Evolutionary conservation across 176 grass and related monocot species (phyloP).

Genomic region (Rhynchospora tenuis): DNA sequence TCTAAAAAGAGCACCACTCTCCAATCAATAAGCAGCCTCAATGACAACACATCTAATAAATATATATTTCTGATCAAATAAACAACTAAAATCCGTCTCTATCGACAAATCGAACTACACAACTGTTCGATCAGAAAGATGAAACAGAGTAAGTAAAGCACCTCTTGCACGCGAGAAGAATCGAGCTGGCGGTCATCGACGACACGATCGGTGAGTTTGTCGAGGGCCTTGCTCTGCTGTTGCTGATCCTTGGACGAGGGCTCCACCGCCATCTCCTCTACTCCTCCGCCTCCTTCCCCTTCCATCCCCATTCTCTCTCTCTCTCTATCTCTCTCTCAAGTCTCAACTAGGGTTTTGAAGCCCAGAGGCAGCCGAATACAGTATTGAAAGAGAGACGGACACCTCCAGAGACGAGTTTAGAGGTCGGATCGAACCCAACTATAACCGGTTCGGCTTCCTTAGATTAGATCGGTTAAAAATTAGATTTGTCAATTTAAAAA

Average conservation of each 20-base stretch:
- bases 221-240: conserved; percentile 99
- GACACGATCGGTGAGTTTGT: conserved; percentile 94
- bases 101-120: background rate
- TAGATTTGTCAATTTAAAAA: too few relatives aligned
- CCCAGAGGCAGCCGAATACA: background rate
- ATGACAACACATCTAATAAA: too few relatives aligned
- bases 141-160: conserved; percentile 4
- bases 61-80: background rate
- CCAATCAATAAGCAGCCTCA: background rate
- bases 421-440: background rate
- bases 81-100: background rate
- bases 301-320: conserved; percentile 23
- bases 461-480: too few relatives aligned
- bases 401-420: background rate
- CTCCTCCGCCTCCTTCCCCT: conserved; percentile 38
- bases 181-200: conserved; percentile 98
- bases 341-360: conserved; percentile 10
- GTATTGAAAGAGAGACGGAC: background rate
- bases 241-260: conserved; percentile 72
- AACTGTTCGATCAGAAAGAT: background rate
- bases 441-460: background rate
- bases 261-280: conserved; percentile 19
- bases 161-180: conserved; percentile 84
- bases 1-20: background rate
- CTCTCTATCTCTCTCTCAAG: background rate